Conservation (phyloP, 1,284 basidiomycete genomes). For the Tilletia indica region DNA sequence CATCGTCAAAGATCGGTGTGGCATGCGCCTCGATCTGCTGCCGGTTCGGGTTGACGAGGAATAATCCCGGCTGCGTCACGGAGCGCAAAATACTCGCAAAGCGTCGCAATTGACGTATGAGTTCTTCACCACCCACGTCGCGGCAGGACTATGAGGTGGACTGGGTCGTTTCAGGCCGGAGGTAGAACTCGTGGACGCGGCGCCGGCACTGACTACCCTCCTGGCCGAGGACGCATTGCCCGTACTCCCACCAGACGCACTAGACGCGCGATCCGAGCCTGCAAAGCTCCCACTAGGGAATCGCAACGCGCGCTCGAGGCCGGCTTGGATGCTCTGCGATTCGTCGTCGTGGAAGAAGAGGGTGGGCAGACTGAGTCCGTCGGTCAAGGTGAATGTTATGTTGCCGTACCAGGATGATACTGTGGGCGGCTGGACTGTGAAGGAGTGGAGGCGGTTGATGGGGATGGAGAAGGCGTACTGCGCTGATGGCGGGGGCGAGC, state of each 20-base stretch:
- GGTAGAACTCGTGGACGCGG: constrained; percentile 29
- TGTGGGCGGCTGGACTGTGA: constrained; percentile 70
- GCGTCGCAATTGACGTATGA: constrained; percentile 57
- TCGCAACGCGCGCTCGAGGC: constrained; percentile 8
- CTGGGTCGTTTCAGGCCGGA: constrained; percentile 20
- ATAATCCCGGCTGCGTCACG: constrained; percentile 75
- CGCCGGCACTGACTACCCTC: constrained; percentile 26
- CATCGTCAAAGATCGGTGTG: constrained; percentile 55
- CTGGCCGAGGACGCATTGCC: constrained; percentile 7
- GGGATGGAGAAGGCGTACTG: constrained; percentile 94
- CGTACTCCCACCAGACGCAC: constrained; percentile 34
- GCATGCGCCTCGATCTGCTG: constrained; percentile 82
- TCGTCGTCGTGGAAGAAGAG: constrained; percentile 93
- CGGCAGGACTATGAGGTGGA: constrained; percentile 26
- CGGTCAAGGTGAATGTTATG: constrained; percentile 75
- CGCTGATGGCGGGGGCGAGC: constrained; percentile 34
- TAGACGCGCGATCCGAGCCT: constrained; percentile 40
- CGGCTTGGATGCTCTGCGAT: constrained; percentile 9
- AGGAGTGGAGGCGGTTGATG: constrained; percentile 80
- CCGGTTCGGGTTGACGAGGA: constrained; percentile 85
- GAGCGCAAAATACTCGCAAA: constrained; percentile 76
- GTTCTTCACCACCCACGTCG: constrained; percentile 63
- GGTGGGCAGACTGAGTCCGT: constrained; percentile 82
- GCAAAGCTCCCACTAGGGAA: constrained; percentile 12
- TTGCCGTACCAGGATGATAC: constrained; percentile 70